Evolutionary conservation across 805 yeast genomes (phyloP), one percentile per base, ranked within the genome.

Genomic region (Cyberlindnera maclurae): DNA sequence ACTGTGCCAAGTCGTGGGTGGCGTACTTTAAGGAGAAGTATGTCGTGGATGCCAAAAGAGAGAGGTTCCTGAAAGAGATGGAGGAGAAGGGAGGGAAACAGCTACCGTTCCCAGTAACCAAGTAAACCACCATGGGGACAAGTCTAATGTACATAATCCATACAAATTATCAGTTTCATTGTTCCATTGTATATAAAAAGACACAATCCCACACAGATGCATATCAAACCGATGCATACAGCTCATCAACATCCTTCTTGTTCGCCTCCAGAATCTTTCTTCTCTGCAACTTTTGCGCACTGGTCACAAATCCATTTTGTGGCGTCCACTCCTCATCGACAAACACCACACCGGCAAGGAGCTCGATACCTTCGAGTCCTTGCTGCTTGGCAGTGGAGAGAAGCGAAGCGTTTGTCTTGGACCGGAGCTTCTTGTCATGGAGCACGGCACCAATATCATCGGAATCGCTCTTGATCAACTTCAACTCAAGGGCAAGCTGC

Each of bases 241-340:
- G 73, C 43, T 65, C 67, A 44, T 83, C 84, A 52, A 93, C 84
- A 35, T 71, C 74, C 28, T 71, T 71, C 62, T 79, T 62, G 58
- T 81, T 83, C 44, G 79, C 75, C 26, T 70, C 75, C 51, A 86
- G 66, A 57, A 93, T 93, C 70, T 83, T 83, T 71, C 75, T 84
- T 71, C 98, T 82, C 70, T 90, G 96, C 55, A 93, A 73, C 67
- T 93, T 93, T 65, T 89, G 97, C 18, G 98, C 98, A 42, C 94
- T 79, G 12, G 97, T 88, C 41, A 90, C 94, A 49, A 68, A 86
- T 1, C 96, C 97, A 58, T 78, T 85, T 63, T 87, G 93, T 31
- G 98, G 97, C 30, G 97, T 93, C 97, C 98, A 93, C 68, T 93
- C 98, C 37, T 79, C 90, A 48, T 85, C 89, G 41, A 79, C 71